These are phyloP conservation scores for Podospora bellae-mahoneyi DNA, from an alignment of 495 filamentous ascomycete species.

Conservation along the genomic window DNA sequence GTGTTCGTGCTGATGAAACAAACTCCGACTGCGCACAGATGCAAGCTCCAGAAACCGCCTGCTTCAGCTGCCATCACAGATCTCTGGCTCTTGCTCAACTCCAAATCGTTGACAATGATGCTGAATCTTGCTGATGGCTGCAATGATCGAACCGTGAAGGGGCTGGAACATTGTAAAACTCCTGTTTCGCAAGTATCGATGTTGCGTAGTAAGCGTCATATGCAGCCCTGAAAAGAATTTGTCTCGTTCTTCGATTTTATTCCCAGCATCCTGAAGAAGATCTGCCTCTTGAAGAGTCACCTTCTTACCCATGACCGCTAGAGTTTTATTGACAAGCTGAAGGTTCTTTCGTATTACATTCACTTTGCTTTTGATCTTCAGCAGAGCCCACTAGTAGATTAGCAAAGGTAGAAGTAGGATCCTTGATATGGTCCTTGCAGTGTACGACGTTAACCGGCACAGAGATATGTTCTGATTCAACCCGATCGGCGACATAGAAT, in stretches of 20 bases:
- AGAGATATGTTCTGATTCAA: no score
- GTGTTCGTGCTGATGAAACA: neutral
- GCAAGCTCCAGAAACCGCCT: neutral
- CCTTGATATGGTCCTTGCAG: neutral
- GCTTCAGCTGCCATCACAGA: neutral
- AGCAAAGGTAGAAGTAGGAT: neutral
- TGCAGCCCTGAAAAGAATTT: no score
- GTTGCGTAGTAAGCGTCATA: no score
- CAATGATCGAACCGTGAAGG: neutral
- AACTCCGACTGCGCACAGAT: neutral
- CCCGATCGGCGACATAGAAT: neutral
- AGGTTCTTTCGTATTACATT: neutral
- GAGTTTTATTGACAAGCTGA: neutral
- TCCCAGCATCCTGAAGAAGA: no score
- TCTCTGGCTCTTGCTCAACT: neutral
- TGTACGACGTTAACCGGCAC: neutral
- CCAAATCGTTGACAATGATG: neutral
- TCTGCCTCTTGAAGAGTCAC: no score
- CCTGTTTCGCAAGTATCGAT: no score
- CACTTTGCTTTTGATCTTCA: neutral
- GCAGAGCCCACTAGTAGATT: neutral
- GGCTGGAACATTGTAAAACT: no score
- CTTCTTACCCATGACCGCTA: neutral
- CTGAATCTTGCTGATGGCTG: neutral
- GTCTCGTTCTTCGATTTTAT: no score